Conservation (phyloP, 352 stramenopile species). For the Phytophthora parvispora region DNA sequence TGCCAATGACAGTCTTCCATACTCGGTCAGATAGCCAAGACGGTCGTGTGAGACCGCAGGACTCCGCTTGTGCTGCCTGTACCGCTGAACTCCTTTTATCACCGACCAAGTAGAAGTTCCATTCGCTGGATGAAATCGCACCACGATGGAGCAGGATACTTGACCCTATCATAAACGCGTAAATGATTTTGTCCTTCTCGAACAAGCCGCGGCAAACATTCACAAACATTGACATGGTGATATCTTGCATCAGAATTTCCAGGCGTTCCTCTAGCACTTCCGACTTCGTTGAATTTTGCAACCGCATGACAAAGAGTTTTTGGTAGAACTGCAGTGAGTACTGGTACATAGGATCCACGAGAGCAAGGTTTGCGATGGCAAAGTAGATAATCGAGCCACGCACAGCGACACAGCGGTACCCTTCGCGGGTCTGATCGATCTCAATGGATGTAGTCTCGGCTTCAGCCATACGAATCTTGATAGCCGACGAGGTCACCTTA, state of each 20-base stretch:
- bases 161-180: conserved; percentile 94
- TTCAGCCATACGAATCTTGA: conserved; percentile 92
- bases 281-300: conserved; percentile 86
- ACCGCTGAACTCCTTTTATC: conserved; percentile 76
- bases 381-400: conserved; percentile 96
- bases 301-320: conserved; percentile 92
- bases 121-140: conserved; percentile 79
- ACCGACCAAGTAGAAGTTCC: conserved; percentile 92
- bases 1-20: conserved; percentile 77
- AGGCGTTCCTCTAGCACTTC: conserved; percentile 89
- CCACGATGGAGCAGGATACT: conserved; percentile 88
- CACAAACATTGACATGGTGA: conserved; percentile 94
- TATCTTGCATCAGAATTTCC: conserved; percentile 92
- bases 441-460: conserved; percentile 92
- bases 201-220: conserved; percentile 96
- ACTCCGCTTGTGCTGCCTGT: conserved; percentile 47
- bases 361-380: conserved; percentile 91
- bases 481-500: conserved; percentile 93
- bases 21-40: conserved; percentile 84
- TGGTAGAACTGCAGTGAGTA: conserved; percentile 97
- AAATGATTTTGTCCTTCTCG: conserved; percentile 97
- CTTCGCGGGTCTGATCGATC: conserved; percentile 93
- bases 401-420: conserved; percentile 92
- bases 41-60: conserved; percentile 46
- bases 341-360: conserved; percentile 97